A percentile compares a stretch with the other conserved stretches of the same genome.
These are phyloP conservation scores for Tetrastigma voinierianum DNA, from an alignment of 164 flowering plant species.

Conservation along the genomic window DNA sequence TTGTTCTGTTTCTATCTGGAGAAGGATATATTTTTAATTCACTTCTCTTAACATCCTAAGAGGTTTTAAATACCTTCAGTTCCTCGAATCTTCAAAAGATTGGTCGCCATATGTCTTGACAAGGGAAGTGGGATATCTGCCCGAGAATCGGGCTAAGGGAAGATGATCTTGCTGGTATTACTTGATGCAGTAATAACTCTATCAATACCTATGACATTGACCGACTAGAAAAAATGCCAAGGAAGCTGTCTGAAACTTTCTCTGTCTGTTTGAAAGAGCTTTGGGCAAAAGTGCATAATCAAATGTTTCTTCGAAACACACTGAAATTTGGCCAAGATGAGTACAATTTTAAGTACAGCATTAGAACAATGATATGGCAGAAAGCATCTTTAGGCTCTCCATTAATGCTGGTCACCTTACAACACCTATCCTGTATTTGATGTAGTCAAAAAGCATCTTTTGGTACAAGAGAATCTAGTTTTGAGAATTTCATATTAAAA, in stretches of 20 bases:
- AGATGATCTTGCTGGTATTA: conserved; percentile 32
- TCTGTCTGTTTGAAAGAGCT: conserved; percentile 33
- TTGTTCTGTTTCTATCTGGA: no score
- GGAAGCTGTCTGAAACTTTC: conserved; percentile 24
- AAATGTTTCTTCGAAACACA: conserved; percentile 19
- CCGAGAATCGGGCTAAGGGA: conserved; percentile 18
- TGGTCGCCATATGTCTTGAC: conserved; percentile 12
- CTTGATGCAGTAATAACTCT: conserved; percentile 39
- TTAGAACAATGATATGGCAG: conserved; percentile 43
- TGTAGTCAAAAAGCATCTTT: conserved; percentile 38
- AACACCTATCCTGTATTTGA: conserved; percentile 14
- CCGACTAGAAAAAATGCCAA: conserved; percentile 45
- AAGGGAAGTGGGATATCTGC: conserved; percentile 5
- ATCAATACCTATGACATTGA: conserved; percentile 44
- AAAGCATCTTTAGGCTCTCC: conserved; percentile 71
- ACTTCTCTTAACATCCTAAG: conserved; percentile 40
- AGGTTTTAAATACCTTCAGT: conserved; percentile 50
- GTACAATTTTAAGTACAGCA: conserved; percentile 16
- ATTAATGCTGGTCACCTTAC: conserved; percentile 19
- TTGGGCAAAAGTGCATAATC: conserved; percentile 36
- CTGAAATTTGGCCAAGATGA: conserved; percentile 6
- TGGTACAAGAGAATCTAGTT: conserved; percentile 26
- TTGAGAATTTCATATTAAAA: conserved; percentile 42
- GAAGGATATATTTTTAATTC: background rate
- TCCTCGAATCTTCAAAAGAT: conserved; percentile 13